Evolutionary conservation across 495 filamentous ascomycete species (phyloP).

Genomic region (Annulohypoxylon nitens): DNA sequence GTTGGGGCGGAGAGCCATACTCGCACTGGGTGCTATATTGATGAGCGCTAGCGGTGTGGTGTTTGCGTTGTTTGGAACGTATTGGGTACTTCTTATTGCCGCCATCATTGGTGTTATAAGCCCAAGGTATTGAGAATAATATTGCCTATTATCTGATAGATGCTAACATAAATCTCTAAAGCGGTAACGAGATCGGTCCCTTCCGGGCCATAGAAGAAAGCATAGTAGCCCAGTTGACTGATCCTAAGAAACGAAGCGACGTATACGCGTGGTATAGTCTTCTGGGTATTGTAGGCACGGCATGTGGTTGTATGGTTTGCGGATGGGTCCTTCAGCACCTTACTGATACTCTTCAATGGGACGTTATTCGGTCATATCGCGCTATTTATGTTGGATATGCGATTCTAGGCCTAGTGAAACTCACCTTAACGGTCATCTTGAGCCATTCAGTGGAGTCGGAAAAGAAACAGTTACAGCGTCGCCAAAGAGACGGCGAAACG

Average conservation of each 20-base stretch:
- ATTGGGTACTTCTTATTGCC: conserved; percentile 79
- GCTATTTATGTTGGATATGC: conserved; percentile 56
- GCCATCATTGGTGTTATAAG: conserved; percentile 87
- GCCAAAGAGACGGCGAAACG: conserved; percentile 25
- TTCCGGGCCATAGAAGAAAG: conserved; percentile 90
- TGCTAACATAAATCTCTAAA: conserved; percentile 39
- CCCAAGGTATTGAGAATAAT: conserved; percentile 58
- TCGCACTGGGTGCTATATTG: conserved; percentile 73
- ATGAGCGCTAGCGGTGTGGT: conserved; percentile 76
- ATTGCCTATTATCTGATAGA: background rate
- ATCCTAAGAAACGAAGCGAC: conserved; percentile 72
- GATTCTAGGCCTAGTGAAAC: conserved; percentile 54
- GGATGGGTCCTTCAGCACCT: conserved; percentile 56
- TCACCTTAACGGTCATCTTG: conserved; percentile 49
- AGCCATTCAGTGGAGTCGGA: conserved; percentile 53
- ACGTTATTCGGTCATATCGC: conserved; percentile 55
- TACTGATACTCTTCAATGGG: conserved; percentile 51
- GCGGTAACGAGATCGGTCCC: conserved; percentile 84
- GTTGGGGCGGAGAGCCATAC: conserved; percentile 74
- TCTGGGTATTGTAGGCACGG: conserved; percentile 46
- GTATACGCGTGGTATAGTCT: conserved; percentile 83
- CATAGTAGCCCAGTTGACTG: conserved; percentile 78
- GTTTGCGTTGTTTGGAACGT: conserved; percentile 77
- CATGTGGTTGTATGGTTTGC: conserved; percentile 53
- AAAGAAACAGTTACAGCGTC: conserved; percentile 43